phyloP scores from a whole-genome alignment of 352 stramenopile genomes.

The Phytophthora pisi region DNA sequence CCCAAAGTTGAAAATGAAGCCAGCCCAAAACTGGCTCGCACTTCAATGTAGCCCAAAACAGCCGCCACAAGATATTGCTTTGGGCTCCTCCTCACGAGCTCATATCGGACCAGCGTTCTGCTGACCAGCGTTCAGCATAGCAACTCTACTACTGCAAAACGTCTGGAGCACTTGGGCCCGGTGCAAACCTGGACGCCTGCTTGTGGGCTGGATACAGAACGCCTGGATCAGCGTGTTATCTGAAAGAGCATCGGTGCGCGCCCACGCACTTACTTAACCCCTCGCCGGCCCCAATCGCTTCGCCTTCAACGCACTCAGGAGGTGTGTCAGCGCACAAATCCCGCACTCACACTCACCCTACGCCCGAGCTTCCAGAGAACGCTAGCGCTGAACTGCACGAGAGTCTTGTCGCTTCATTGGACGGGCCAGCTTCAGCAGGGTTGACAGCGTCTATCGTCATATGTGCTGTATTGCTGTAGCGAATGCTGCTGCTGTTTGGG shows the following conservation, averaged over 20 bases:
- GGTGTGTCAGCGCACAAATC: conserved; percentile 1
- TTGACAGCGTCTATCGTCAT: not conserved
- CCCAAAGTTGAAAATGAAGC: not conserved
- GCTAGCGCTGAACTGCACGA: conserved; percentile 1
- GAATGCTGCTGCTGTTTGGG: too few species aligned
- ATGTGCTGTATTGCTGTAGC: not conserved
- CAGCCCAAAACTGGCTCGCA: not conserved
- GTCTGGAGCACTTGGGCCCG: not conserved
- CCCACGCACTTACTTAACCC: not conserved
- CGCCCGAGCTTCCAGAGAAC: not conserved
- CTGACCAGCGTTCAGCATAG: conserved; percentile 1
- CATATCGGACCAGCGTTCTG: not conserved
- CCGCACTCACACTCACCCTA: not conserved
- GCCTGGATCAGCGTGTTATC: not conserved
- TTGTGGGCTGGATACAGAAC: not conserved
- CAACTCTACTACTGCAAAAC: conserved; percentile 1
- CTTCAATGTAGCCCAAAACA: conserved; percentile 4
- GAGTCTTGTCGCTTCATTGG: not conserved
- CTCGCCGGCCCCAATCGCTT: too few species aligned
- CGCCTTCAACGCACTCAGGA: too few species aligned
- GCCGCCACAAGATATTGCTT: conserved; percentile 1
- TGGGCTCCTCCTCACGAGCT: conserved; percentile 3
- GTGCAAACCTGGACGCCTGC: not conserved
- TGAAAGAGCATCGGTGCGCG: not conserved
- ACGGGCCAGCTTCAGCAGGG: not conserved